A percentile compares a stretch with the other conserved stretches of the same genome.
phyloP scores from a whole-genome alignment of 2,329 filamentous ascomycete species.

The Tolypocladium inflatum region DNA sequence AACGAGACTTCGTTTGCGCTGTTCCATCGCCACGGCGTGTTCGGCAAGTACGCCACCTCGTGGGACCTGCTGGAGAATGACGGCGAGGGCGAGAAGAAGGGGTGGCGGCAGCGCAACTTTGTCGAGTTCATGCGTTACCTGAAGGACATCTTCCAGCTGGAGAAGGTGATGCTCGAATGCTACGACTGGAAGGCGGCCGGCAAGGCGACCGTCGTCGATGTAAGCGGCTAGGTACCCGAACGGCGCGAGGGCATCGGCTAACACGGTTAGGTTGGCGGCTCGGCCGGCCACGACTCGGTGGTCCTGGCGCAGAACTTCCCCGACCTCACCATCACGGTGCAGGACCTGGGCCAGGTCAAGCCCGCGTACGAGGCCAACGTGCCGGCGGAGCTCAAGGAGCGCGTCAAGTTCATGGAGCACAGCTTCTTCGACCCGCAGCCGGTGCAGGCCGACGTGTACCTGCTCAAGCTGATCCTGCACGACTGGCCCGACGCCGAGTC shows the following conservation, averaged over 20 bases:
- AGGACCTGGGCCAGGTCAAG: slow-evolving; percentile 31
- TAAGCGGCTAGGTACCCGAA: slow-evolving; percentile 18
- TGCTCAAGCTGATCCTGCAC: slow-evolving; percentile 45
- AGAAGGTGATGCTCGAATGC: slow-evolving; percentile 20
- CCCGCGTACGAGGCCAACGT: slow-evolving; percentile 24
- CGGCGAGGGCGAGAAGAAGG: slow-evolving; percentile 25
- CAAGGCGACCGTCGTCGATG: slow-evolving; percentile 28
- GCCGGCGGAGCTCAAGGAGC: slow-evolving; percentile 19
- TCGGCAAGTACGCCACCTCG: slow-evolving; percentile 20
- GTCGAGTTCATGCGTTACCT: slow-evolving; percentile 29
- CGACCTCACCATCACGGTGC: slow-evolving; percentile 30
- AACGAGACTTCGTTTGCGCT: slow-evolving; percentile 26
- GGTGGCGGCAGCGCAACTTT: slow-evolving; percentile 28
- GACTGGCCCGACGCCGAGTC: slow-evolving; percentile 41
- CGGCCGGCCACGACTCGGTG: slow-evolving; percentile 30
- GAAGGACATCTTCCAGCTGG: slow-evolving; percentile 28
- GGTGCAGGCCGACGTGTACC: slow-evolving; percentile 35
- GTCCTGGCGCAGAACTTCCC: slow-evolving; percentile 30
- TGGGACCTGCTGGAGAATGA: slow-evolving; percentile 32
- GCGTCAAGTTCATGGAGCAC: slow-evolving; percentile 26
- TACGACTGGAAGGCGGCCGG: slow-evolving; percentile 27
- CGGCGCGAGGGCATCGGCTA: neutral
- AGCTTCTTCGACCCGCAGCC: slow-evolving; percentile 29
- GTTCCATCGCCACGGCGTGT: slow-evolving; percentile 20
- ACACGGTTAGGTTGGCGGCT: slow-evolving; percentile 27